Evolutionary conservation across 2,329 filamentous ascomycete species (phyloP).

Genomic region (Clarireedia homoeocarpa): DNA sequence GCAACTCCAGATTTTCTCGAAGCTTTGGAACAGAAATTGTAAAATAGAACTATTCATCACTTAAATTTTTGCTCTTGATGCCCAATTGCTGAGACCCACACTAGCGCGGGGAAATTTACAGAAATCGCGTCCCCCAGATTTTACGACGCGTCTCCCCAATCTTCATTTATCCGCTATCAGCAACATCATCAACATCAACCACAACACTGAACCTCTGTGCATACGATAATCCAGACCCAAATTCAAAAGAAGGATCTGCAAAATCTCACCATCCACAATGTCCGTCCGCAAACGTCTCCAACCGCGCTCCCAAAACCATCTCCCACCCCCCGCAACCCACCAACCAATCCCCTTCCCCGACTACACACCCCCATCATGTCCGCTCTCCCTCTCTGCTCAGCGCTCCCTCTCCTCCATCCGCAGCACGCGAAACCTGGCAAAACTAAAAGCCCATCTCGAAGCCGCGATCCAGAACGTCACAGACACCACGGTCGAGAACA

Average conservation of each 20-base stretch:
- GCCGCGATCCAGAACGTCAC: constrained; percentile 40
- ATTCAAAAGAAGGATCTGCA: neutral
- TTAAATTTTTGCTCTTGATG: neutral
- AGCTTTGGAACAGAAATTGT: too few relatives aligned
- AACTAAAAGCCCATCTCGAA: constrained; percentile 41
- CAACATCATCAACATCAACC: neutral
- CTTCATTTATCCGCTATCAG: neutral
- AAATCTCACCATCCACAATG: constrained; percentile 11
- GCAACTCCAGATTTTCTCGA: too few relatives aligned
- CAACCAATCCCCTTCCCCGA: constrained; percentile 32
- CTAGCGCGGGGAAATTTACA: neutral
- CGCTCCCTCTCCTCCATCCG: constrained; percentile 38
- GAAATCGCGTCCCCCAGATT: neutral
- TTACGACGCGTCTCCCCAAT: neutral
- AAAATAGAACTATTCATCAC: too few relatives aligned
- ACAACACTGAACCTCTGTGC: neutral
- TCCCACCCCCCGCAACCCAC: constrained; percentile 10
- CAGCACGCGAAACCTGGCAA: constrained; percentile 33
- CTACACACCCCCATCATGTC: constrained; percentile 45
- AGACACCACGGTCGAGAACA: constrained; percentile 43
- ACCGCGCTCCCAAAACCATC: constrained; percentile 12
- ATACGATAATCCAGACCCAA: neutral
- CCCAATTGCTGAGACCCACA: neutral
- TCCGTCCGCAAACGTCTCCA: constrained; percentile 18
- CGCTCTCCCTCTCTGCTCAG: constrained; percentile 41